phyloP scores from a whole-genome alignment of 768 basidiomycete species.

The Boletus rufocinnamomeus region DNA sequence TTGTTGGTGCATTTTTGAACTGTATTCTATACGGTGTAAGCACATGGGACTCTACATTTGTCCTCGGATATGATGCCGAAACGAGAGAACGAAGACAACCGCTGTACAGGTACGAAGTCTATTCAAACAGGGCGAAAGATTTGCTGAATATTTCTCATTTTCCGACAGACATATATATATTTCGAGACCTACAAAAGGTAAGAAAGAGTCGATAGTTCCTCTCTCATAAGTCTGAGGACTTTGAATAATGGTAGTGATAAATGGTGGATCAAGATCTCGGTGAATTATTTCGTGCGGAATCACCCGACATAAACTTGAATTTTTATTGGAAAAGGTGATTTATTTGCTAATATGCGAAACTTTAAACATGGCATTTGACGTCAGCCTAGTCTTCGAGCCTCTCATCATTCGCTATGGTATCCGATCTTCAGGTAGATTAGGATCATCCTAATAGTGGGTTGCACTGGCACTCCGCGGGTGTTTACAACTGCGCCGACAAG shows the following conservation, averaged over 20 bases:
- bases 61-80: not conserved
- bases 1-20: conserved; percentile 16
- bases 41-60: not conserved
- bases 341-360: conserved; percentile 51
- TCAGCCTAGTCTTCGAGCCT: conserved; percentile 49
- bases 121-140: not conserved
- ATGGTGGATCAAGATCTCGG: conserved; percentile 47
- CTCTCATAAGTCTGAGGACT: not conserved
- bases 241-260: conserved; percentile 38
- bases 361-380: conserved; percentile 46
- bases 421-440: not conserved
- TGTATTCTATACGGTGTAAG: conserved; percentile 22
- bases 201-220: not conserved
- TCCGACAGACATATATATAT: conserved; percentile 47
- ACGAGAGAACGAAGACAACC: not conserved
- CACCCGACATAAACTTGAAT: not conserved
- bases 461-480: conserved; percentile 22
- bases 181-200: conserved; percentile 44
- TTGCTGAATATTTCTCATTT: not conserved
- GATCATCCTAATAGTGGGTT: conserved; percentile 22
- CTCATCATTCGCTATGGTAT: conserved; percentile 50
- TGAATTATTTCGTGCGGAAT: conserved; percentile 23
- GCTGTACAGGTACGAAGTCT: conserved; percentile 13
- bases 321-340: conserved; percentile 34
- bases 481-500: not conserved